phyloP scores from a whole-genome alignment of 306 rosid species.

The Cicer arietinum region DNA sequence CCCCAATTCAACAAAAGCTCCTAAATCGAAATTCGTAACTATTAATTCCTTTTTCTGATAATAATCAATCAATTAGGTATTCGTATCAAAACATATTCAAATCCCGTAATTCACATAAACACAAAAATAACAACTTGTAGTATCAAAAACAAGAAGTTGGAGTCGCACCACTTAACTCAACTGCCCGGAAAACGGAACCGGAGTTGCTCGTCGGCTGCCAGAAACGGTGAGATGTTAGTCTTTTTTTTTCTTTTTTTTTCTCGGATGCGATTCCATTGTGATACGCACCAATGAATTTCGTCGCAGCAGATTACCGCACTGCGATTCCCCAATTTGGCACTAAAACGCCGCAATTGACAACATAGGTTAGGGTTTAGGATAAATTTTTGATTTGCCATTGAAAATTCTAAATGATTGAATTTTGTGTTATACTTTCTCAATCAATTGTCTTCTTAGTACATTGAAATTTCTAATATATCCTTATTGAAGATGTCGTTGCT shows the following conservation, averaged over 20 bases:
- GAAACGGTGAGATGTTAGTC: background rate
- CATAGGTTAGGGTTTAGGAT: conserved; percentile 10
- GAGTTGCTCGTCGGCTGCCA: background rate
- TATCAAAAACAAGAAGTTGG: too few species aligned
- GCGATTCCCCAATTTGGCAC: background rate
- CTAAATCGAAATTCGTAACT: conserved; percentile 1
- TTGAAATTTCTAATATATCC: conserved; percentile 35
- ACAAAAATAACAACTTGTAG: too few species aligned
- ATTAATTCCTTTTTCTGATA: conserved; percentile 16
- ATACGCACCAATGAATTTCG: background rate
- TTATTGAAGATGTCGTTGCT: conserved; percentile 64
- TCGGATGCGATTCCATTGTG: background rate
- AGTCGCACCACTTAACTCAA: background rate
- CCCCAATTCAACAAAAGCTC: too few species aligned
- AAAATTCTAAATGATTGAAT: conserved; percentile 17
- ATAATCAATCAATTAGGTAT: conserved; percentile 20
- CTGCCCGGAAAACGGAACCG: conserved; percentile 6
- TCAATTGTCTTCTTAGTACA: background rate
- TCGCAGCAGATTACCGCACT: background rate
- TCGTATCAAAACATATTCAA: too few species aligned
- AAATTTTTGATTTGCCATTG: conserved; percentile 19
- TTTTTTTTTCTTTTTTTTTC: background rate
- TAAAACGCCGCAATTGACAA: background rate
- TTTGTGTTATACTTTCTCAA: background rate
- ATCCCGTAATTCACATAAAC: too few species aligned